Base-by-base conservation (phyloP, 2,329 filamentous ascomycete genomes). In the Trichophyton equinum region DNA sequence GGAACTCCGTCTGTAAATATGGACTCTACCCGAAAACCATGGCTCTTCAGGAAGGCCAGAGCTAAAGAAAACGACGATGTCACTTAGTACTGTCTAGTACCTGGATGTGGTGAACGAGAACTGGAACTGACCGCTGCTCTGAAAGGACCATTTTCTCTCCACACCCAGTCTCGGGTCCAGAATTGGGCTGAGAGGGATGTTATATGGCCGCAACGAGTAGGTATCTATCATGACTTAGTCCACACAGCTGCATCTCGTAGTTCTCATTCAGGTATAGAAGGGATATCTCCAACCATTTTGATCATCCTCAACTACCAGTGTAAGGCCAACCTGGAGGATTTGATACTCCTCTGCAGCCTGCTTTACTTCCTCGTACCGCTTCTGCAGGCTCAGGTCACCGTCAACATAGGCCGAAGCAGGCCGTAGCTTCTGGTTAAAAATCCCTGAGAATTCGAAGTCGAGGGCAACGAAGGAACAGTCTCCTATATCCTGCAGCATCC, bases 371-470 rank as follows among this genome's bases (percentile, higher is more conserved):
- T 75, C 71, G 67, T 87, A 88, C 60, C 81, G 79, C 49, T 84
- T 74, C 65, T 87, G 81, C 1, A 87, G 72, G 2, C 78, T 79
- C 36, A 78, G 77, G 61, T 77, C 77, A 40, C 75, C 74, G 42
- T 68, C 67, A 33, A 74, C 71, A 64, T 68, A 42, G 70, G 70
- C 57, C 65, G 68, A 59, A 4, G 46, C 27, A 33, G 58, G 13
- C 42, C 62, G 47, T 66, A 67, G 66, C 51, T 74, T 72, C 25
- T 77, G 77, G 11, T 70, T 71, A 2, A 78, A 75, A 22, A 88
- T 84, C 1, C 85, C 85, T 13, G 84, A 86, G 53, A 87, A 79
- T 70, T 88, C 85, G 11, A 87, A 75, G 67, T 88, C 85, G 62
- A 88, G 76, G 2, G 84, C 76, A 11, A 88, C 80, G 66, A 86